A percentile compares a stretch with the other conserved stretches of the same genome.
phyloP scores from a whole-genome alignment of 2,329 filamentous ascomycete genomes.

The Clonostachys byssicola region DNA sequence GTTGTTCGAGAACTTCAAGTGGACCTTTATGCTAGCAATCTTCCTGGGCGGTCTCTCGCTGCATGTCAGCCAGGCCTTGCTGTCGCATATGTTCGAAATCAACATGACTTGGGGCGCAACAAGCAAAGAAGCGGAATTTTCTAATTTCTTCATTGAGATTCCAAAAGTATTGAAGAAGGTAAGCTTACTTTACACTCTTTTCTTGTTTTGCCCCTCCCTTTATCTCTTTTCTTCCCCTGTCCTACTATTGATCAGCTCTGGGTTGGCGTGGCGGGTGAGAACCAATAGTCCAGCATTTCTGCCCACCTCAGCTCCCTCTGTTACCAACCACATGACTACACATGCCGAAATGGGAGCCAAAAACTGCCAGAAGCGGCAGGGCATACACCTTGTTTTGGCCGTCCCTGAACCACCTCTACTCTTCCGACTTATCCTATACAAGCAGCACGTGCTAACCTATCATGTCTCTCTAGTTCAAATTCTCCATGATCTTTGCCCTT shows the following conservation, averaged over 20 bases:
- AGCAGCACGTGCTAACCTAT: too few species aligned
- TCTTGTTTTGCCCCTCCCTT: slow-evolving; percentile 14
- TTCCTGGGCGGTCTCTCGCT: slow-evolving; percentile 80
- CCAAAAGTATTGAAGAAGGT: slow-evolving; percentile 75
- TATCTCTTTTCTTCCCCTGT: too few species aligned
- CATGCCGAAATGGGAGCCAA: too few species aligned
- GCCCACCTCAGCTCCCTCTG: background rate
- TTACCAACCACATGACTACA: too few species aligned
- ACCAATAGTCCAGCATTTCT: background rate
- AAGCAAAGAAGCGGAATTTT: slow-evolving; percentile 75
- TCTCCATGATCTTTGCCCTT: slow-evolving; percentile 59
- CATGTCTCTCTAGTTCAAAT: slow-evolving; percentile 56
- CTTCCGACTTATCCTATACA: too few species aligned
- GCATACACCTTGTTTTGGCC: too few species aligned
- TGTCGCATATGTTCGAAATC: slow-evolving; percentile 81
- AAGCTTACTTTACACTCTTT: slow-evolving; percentile 35
- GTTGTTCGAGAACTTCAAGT: slow-evolving; percentile 64
- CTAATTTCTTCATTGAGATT: slow-evolving; percentile 82
- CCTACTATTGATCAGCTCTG: background rate
- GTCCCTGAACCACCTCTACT: too few species aligned
- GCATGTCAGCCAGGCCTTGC: slow-evolving; percentile 74
- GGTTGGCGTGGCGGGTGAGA: background rate
- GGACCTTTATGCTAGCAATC: slow-evolving; percentile 70
- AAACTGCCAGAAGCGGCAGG: too few species aligned
- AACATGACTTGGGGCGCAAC: slow-evolving; percentile 86